Percentiles rank a stretch among this genome's conserved stretches.
Evolutionary conservation across 352 stramenopile species (phyloP).

Genomic region (Phytopythium vexans): DNA sequence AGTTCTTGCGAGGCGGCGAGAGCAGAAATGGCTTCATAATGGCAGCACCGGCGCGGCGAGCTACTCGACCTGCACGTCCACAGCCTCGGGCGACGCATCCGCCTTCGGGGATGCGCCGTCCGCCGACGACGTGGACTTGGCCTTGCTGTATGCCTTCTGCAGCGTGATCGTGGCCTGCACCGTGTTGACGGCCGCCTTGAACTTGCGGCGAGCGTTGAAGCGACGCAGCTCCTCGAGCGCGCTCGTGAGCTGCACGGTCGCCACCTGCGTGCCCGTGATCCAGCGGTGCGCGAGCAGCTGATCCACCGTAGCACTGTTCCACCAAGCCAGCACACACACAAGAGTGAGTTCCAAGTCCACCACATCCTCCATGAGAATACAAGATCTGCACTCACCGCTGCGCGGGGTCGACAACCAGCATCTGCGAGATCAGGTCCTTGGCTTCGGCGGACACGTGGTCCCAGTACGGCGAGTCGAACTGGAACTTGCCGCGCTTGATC

Average conservation of each 20-base stretch:
- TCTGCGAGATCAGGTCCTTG: slow-evolving; percentile 93
- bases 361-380: no score
- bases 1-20: no score
- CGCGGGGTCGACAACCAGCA: slow-evolving; percentile 90
- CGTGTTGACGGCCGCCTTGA: slow-evolving; percentile 91
- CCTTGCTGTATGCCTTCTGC: slow-evolving; percentile 76
- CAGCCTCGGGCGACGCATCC: slow-evolving; percentile 1
- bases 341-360: no score
- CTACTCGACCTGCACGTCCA: slow-evolving; percentile 7
- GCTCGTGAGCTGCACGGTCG: slow-evolving; percentile 88
- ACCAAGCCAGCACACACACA: slow-evolving; percentile 3
- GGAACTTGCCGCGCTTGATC: slow-evolving; percentile 93
- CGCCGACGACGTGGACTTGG: slow-evolving; percentile 28
- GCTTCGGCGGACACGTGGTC: slow-evolving; percentile 90
- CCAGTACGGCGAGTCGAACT: slow-evolving; percentile 97
- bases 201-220: slow-evolving; percentile 95
- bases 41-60: no score
- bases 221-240: slow-evolving; percentile 90
- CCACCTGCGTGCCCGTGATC: slow-evolving; percentile 83
- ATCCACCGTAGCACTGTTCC: slow-evolving; percentile 63
- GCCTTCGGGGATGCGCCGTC: slow-evolving; percentile 4
- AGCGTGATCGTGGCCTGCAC: slow-evolving; percentile 72
- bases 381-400: slow-evolving; percentile 50
- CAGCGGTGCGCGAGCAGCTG: slow-evolving; percentile 89
- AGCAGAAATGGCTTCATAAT: no score